Evolutionary conservation across 768 basidiomycete genomes (phyloP), one percentile per base, ranked within the genome.

Genomic region (Gyrodon lividus): DNA sequence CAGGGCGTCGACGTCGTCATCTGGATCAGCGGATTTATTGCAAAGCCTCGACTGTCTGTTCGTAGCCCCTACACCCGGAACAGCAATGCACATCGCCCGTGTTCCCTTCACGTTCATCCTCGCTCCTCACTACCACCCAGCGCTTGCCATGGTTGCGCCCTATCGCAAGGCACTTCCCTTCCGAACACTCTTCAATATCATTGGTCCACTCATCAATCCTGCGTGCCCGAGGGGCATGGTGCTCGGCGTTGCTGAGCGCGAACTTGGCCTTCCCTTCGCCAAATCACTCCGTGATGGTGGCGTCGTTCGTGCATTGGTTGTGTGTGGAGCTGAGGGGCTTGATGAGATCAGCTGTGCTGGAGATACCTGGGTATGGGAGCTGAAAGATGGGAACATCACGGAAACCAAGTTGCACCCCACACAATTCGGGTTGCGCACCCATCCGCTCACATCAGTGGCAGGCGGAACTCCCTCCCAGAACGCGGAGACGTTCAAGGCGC

Each of bases 261-360:
- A 84, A 60, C 81, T 99, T 20, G 96, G 95, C 0, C 67, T 73
- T 6, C 84, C 89, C 0, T 98, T 96, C 63, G 93, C 89, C 0
- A 73, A 82, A 43, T 87, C 87, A 3, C 71, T 96, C 23, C 72
- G 73, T 7, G 80, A 89, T 20, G 79, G 84, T 17, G 88, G 89
- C 14, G 90, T 96, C 7, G 73, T 82, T 59, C 81, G 89, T 30
- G 96, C 93, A 0, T 72, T 95, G 50, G 93, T 99, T 19, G 96
- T 99, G 0, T 98, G 94, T 60, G 96, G 96, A 1, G 82, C 80
- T 33, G 97, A 98, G 65, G 82, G 82, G 1, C 75, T 99, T 37
- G 96, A 98, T 70, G 96, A 98, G 75, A 92, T 99, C 65, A 92
- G 89, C 67, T 94, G 92, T 59, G 94, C 92, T 0, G 97, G 96